These are phyloP conservation scores for Solanum peruvianum DNA, from an alignment of 257 asterid genomes.

Conservation along the genomic window DNA sequence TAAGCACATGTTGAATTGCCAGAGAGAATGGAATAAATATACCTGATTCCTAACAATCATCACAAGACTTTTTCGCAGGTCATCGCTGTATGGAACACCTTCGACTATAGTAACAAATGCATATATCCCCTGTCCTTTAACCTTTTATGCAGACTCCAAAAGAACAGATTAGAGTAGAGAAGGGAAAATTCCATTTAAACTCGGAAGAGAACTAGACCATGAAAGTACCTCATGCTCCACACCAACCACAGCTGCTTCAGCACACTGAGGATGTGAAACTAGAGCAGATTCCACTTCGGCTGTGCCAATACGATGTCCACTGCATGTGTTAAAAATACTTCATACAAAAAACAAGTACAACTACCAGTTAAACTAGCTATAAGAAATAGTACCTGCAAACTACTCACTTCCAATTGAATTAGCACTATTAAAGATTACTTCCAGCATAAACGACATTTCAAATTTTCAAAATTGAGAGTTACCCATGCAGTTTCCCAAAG, in stretches of 20 bases:
- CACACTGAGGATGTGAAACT: slow-evolving; percentile 88
- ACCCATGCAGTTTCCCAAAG: background rate
- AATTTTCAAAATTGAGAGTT: background rate
- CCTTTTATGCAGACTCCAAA: slow-evolving; percentile 31
- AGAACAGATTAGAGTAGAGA: background rate
- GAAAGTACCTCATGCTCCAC: slow-evolving; percentile 86
- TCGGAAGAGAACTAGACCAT: background rate
- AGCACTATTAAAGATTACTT: background rate
- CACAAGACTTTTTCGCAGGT: slow-evolving; percentile 69
- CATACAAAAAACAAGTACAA: background rate
- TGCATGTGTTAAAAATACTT: slow-evolving; percentile 6
- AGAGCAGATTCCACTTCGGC: slow-evolving; percentile 99
- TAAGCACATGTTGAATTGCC: background rate
- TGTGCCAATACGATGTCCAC: slow-evolving; percentile 98
- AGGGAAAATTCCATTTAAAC: background rate
- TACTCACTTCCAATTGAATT: background rate
- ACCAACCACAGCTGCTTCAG: slow-evolving; percentile 99
- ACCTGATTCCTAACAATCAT: slow-evolving; percentile 85
- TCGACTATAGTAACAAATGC: slow-evolving; percentile 85
- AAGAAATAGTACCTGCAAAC: background rate
- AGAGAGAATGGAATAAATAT: background rate
- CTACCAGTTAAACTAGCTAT: background rate
- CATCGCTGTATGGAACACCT: slow-evolving; percentile 85
- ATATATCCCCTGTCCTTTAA: slow-evolving; percentile 95
- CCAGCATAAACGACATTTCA: background rate